A percentile compares a stretch with the other conserved stretches of the same genome.
These are phyloP conservation scores for Candida cerambycidarum DNA, from an alignment of 805 yeast genomes.

Conservation along the genomic window DNA sequence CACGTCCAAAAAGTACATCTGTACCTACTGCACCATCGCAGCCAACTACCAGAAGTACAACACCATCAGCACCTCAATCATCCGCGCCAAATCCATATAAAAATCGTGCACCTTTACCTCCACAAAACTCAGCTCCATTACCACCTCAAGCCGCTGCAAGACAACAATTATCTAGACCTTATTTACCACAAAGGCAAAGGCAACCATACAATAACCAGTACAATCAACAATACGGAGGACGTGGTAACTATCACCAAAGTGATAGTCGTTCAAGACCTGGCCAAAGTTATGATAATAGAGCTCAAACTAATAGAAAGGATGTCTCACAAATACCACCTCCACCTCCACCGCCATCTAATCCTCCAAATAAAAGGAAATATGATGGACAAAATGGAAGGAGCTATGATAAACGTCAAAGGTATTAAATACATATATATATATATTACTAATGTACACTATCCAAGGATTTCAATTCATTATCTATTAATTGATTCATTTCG, in stretches of 20 bases:
- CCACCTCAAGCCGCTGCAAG: conserved; percentile 2
- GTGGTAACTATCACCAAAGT: neutral
- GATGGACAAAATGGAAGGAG: conserved; percentile 20
- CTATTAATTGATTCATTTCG: conserved; percentile 13
- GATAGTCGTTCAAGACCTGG: conserved; percentile 4
- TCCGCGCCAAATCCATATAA: conserved; percentile 2
- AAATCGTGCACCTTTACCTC: conserved; percentile 13
- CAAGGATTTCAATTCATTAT: conserved; percentile 13
- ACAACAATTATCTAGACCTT: neutral
- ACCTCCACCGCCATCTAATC: conserved; percentile 15
- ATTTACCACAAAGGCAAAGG: neutral
- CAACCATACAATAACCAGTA: neutral
- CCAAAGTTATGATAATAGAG: conserved; percentile 9
- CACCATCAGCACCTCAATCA: conserved; percentile 15
- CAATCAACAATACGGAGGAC: neutral
- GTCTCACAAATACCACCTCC: conserved; percentile 27
- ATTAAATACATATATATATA: neutral
- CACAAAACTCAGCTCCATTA: conserved; percentile 10
- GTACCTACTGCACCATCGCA: neutral
- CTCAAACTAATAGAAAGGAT: neutral
- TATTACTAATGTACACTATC: conserved; percentile 3
- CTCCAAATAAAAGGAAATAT: conserved; percentile 21
- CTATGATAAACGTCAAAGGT: conserved; percentile 29
- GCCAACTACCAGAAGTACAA: conserved; percentile 2
- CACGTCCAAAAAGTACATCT: neutral